These are phyloP conservation scores for Daldinia vernicosa DNA, from an alignment of 495 filamentous ascomycete species.

Conservation along the genomic window DNA sequence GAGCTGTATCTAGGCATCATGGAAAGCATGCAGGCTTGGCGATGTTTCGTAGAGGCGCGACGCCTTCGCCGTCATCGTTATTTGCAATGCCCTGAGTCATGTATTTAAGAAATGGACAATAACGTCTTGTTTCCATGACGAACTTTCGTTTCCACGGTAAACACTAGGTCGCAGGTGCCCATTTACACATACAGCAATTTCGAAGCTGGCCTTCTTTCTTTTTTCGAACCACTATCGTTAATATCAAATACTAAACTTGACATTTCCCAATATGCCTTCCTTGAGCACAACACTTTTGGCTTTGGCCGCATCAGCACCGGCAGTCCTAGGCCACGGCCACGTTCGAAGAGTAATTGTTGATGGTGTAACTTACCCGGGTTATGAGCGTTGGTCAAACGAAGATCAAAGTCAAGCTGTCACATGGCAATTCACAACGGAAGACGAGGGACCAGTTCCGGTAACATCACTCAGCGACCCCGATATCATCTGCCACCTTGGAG, in stretches of 20 bases:
- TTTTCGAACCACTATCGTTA: not conserved
- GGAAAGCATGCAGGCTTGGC: not conserved
- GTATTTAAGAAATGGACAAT: slow-evolving; percentile 3
- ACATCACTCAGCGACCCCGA: slow-evolving; percentile 45
- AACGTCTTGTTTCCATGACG: not conserved
- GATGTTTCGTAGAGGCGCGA: slow-evolving; percentile 2
- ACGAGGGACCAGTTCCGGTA: slow-evolving; percentile 62
- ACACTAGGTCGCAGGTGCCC: not conserved
- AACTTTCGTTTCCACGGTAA: not conserved
- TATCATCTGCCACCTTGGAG: slow-evolving; percentile 54
- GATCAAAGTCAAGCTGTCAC: slow-evolving; percentile 54
- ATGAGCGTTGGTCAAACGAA: slow-evolving; percentile 48
- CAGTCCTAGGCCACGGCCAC: slow-evolving; percentile 64
- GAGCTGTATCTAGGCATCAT: not conserved
- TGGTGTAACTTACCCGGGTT: slow-evolving; percentile 54
- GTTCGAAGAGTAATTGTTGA: slow-evolving; percentile 62
- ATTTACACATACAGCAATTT: not conserved
- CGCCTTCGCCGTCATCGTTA: not conserved
- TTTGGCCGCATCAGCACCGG: slow-evolving; percentile 53
- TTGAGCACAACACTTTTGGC: slow-evolving; percentile 44
- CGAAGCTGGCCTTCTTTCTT: not conserved
- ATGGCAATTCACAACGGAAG: slow-evolving; percentile 59
- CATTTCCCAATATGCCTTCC: slow-evolving; percentile 23
- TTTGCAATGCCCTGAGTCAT: not conserved
- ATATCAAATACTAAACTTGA: not conserved